phyloP scores from a whole-genome alignment of 495 filamentous ascomycete genomes.

The Lentithecium fluviatile region DNA sequence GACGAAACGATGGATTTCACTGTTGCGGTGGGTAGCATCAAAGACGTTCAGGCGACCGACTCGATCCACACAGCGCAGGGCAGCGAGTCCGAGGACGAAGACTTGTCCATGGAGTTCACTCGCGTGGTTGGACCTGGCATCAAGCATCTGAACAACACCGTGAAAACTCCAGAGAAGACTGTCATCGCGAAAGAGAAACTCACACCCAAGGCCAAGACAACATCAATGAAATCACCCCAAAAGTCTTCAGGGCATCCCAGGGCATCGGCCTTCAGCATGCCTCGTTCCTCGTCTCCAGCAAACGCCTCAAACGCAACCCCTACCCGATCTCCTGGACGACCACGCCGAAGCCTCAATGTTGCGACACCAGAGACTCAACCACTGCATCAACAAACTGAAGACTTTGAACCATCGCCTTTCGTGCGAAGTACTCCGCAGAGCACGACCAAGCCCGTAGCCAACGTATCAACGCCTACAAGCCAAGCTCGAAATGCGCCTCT shows the following conservation, averaged over 20 bases:
- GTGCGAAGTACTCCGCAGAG: slow-evolving; percentile 7
- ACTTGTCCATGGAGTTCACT: slow-evolving; percentile 82
- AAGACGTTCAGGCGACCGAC: slow-evolving; percentile 19
- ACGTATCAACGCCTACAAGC: slow-evolving; percentile 13
- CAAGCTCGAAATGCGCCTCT: not conserved
- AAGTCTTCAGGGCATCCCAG: slow-evolving; percentile 20
- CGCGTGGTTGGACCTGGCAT: slow-evolving; percentile 66
- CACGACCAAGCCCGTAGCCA: not conserved
- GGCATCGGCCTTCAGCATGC: too few species aligned
- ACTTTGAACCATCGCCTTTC: slow-evolving; percentile 26
- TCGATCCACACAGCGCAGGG: not conserved
- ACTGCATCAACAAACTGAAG: slow-evolving; percentile 16
- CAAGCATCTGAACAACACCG: slow-evolving; percentile 35
- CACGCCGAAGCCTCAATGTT: slow-evolving; percentile 11
- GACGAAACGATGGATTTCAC: slow-evolving; percentile 67
- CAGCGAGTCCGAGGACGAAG: slow-evolving; percentile 47
- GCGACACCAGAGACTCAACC: slow-evolving; percentile 13
- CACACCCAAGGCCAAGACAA: slow-evolving; percentile 4
- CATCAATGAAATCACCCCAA: slow-evolving; percentile 19
- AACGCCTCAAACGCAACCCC: slow-evolving; percentile 14
- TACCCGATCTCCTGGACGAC: slow-evolving; percentile 23
- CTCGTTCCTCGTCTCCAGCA: not conserved
- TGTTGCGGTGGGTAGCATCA: slow-evolving; percentile 65
- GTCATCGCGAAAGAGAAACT: not conserved
- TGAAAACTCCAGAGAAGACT: slow-evolving; percentile 18